Conservation (phyloP, 2,329 filamentous ascomycete genomes). For the Lecanicillium sp. region DNA sequence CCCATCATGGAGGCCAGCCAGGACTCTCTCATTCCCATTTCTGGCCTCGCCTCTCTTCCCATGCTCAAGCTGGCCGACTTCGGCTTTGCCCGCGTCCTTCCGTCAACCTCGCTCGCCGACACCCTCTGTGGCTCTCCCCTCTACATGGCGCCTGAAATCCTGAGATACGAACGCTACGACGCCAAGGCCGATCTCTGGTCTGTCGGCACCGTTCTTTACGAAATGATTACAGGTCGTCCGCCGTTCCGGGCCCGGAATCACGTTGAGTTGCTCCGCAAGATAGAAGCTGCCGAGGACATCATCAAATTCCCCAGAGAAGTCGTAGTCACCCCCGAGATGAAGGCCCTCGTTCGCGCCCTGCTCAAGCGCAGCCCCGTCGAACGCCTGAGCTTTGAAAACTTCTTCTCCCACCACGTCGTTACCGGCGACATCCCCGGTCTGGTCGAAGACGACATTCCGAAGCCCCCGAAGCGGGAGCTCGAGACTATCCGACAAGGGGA, state of each 20-base stretch:
- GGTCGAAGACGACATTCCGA: constrained; percentile 66
- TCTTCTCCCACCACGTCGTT: constrained; percentile 73
- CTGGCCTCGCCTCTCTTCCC: constrained; percentile 76
- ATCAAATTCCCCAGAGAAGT: constrained; percentile 77
- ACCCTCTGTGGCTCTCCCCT: constrained; percentile 93
- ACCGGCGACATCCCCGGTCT: constrained; percentile 71
- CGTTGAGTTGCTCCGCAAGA: constrained; percentile 86
- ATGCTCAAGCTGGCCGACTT: constrained; percentile 99
- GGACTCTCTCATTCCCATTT: constrained; percentile 72
- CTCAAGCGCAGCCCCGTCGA: constrained; percentile 83
- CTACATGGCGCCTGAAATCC: constrained; percentile 98
- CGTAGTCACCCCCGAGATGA: constrained; percentile 68
- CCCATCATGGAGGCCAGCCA: constrained; percentile 72
- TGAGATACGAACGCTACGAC: constrained; percentile 95
- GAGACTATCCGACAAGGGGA: constrained; percentile 28
- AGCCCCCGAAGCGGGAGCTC: constrained; percentile 28
- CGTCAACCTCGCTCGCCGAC: constrained; percentile 85
- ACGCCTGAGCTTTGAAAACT: constrained; percentile 76
- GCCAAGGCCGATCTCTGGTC: constrained; percentile 97
- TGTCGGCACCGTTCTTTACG: constrained; percentile 88
- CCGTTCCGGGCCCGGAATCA: constrained; percentile 92
- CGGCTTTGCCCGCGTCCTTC: constrained; percentile 90
- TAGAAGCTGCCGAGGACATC: constrained; percentile 79
- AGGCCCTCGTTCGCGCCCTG: constrained; percentile 70
- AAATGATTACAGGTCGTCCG: constrained; percentile 87